phyloP scores from a whole-genome alignment of 495 filamentous ascomycete genomes.

The Evansstolkia leycettana region DNA sequence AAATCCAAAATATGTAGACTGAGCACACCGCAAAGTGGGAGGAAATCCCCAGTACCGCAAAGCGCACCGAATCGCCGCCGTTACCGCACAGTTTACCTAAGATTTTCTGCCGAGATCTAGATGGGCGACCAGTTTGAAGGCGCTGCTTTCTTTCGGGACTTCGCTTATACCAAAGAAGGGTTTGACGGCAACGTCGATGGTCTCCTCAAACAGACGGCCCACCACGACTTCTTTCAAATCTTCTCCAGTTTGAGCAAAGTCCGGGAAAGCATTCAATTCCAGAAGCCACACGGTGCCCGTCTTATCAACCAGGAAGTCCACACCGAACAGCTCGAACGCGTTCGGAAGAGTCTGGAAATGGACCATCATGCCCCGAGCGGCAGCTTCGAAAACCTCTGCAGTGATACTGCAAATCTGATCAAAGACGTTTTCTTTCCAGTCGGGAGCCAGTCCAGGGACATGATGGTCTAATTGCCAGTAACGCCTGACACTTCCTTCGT shows the following conservation, averaged over 20 bases:
- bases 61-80: too few species aligned
- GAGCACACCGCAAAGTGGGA: too few species aligned
- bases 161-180: constrained; percentile 42
- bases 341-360: constrained; percentile 87
- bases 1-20: too few species aligned
- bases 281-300: constrained; percentile 55
- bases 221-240: constrained; percentile 53
- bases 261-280: constrained; percentile 94
- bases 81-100: constrained; percentile 5
- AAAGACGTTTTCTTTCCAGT: constrained; percentile 51
- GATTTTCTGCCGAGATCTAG: constrained; percentile 45
- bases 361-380: constrained; percentile 64
- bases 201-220: constrained; percentile 59
- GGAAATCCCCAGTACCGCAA: too few species aligned
- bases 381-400: constrained; percentile 70
- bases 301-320: constrained; percentile 79
- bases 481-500: constrained; percentile 48
- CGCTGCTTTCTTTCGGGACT: constrained; percentile 14
- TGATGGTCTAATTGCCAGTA: constrained; percentile 56
- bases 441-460: constrained; percentile 17
- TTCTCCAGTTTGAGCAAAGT: constrained; percentile 82
- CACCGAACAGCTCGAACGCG: constrained; percentile 82
- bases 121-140: constrained; percentile 44
- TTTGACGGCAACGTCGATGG: constrained; percentile 51
- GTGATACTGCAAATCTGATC: constrained; percentile 62